Percentiles rank a stretch among this genome's conserved stretches.
These are phyloP conservation scores for Cyclotella baltica DNA, from an alignment of 108 stramenopile genomes.

Conservation along the genomic window DNA sequence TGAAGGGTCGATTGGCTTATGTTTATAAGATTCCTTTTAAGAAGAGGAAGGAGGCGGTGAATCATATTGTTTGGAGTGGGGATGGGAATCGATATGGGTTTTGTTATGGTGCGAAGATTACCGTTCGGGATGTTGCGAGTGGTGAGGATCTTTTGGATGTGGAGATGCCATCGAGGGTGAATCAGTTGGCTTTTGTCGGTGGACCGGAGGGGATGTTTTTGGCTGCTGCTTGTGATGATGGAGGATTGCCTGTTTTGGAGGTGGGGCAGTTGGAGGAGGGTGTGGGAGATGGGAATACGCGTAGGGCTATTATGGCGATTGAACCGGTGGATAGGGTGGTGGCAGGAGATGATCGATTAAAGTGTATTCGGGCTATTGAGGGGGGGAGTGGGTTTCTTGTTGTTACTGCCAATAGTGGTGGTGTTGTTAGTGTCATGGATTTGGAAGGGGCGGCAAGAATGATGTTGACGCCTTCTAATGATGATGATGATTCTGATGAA, in stretches of 20 bases:
- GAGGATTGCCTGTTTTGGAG: constrained; percentile 84
- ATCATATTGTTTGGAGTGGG: constrained; percentile 70
- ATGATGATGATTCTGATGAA: constrained; percentile 32
- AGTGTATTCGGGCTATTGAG: constrained; percentile 73
- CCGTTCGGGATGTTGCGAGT: constrained; percentile 76
- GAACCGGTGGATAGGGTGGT: constrained; percentile 83
- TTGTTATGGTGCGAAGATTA: constrained; percentile 74
- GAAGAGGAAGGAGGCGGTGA: constrained; percentile 51
- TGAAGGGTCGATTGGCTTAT: constrained; percentile 83
- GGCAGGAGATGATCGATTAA: constrained; percentile 88
- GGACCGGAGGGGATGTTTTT: constrained; percentile 78
- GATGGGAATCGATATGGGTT: constrained; percentile 82
- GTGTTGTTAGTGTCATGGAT: constrained; percentile 86
- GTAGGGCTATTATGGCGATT: constrained; percentile 90
- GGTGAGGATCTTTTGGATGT: constrained; percentile 86
- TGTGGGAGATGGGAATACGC: constrained; percentile 56
- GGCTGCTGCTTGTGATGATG: constrained; percentile 91
- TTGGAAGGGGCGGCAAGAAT: constrained; percentile 82
- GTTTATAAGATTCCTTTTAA: constrained; percentile 65
- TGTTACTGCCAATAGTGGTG: constrained; percentile 87
- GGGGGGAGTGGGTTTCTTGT: constrained; percentile 71
- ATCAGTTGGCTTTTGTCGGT: constrained; percentile 76
- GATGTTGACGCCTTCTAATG: constrained; percentile 60
- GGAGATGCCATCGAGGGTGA: constrained; percentile 71
- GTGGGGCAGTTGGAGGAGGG: constrained; percentile 56